A percentile compares a stretch with the other conserved stretches of the same genome.
phyloP scores from a whole-genome alignment of 371 early-diverging fungal species.

The Gilbertella persicaria region DNA sequence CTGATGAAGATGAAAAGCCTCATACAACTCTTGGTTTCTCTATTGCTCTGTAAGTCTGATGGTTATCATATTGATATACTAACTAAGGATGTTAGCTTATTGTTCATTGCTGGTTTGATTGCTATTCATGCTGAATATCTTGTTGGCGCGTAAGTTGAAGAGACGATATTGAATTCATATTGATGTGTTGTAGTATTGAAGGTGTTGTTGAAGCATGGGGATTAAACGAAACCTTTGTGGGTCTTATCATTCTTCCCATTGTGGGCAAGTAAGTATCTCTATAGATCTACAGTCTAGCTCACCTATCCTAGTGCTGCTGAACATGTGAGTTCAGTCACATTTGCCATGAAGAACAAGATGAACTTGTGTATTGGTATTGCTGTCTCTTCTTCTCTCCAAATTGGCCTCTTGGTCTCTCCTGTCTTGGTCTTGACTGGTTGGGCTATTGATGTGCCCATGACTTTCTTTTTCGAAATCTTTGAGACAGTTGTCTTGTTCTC shows the following conservation, averaged over 20 bases:
- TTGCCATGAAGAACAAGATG: slow-evolving; percentile 89
- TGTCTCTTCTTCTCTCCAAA: slow-evolving; percentile 86
- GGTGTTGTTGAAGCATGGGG: slow-evolving; percentile 66
- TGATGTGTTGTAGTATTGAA: slow-evolving; percentile 63
- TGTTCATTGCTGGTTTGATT: slow-evolving; percentile 58
- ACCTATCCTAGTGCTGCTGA: slow-evolving; percentile 39
- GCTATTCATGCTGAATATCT: slow-evolving; percentile 82
- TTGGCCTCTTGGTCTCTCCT: slow-evolving; percentile 87
- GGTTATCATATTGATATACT: background rate
- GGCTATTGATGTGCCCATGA: slow-evolving; percentile 76
- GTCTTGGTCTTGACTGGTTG: slow-evolving; percentile 85
- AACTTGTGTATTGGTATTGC: slow-evolving; percentile 86
- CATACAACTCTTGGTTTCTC: slow-evolving; percentile 52
- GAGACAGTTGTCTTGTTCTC: slow-evolving; percentile 83
- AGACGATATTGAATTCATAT: background rate
- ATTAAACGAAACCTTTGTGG: slow-evolving; percentile 79
- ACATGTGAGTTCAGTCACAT: slow-evolving; percentile 82
- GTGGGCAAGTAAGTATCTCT: slow-evolving; percentile 61
- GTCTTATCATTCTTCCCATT: slow-evolving; percentile 84
- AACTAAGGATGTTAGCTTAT: slow-evolving; percentile 28
- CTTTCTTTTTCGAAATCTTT: slow-evolving; percentile 79
- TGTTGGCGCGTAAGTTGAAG: slow-evolving; percentile 57
- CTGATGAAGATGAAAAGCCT: slow-evolving; percentile 52
- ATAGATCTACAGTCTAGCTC: slow-evolving; percentile 33
- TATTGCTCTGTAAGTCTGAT: slow-evolving; percentile 25